These are phyloP conservation scores for Tuber magnatum DNA, from an alignment of 495 filamentous ascomycete genomes.

Conservation along the genomic window DNA sequence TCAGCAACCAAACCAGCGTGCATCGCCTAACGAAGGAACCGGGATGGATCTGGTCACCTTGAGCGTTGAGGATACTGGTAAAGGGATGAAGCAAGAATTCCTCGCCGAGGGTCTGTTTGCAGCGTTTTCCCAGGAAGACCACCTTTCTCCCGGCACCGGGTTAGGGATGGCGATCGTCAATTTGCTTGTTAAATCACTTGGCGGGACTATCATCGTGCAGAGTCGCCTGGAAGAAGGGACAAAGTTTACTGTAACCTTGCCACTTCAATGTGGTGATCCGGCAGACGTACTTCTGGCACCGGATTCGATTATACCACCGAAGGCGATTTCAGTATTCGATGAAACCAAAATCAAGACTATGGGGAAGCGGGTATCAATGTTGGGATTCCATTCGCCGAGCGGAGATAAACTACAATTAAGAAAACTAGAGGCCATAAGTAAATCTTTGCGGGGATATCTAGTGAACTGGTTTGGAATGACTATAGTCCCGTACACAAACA, in stretches of 20 bases:
- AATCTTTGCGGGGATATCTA: neutral
- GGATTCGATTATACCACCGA: neutral
- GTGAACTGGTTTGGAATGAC: neutral
- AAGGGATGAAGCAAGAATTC: constrained; percentile 61
- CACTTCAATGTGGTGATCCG: neutral
- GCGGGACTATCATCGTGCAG: constrained; percentile 52
- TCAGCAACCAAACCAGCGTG: constrained; percentile 31
- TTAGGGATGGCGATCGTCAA: constrained; percentile 60
- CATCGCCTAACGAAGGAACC: constrained; percentile 17
- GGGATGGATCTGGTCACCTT: constrained; percentile 40
- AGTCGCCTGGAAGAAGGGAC: constrained; percentile 53
- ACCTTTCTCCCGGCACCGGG: constrained; percentile 56
- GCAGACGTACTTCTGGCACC: neutral
- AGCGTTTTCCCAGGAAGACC: constrained; percentile 62
- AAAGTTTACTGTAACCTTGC: constrained; percentile 40
- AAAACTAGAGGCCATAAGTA: neutral
- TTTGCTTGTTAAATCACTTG: constrained; percentile 54
- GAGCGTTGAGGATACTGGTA: constrained; percentile 54
- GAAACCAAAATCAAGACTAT: neutral
- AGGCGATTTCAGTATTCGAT: neutral
- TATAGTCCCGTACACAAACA: neutral
- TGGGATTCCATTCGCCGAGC: neutral
- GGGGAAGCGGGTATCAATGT: neutral
- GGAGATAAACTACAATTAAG: neutral
- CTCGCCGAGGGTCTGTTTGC: constrained; percentile 55